A percentile compares a stretch with the other conserved stretches of the same genome.
phyloP scores from a whole-genome alignment of 768 basidiomycete genomes.

The Pulveroboletus ravenelii region DNA sequence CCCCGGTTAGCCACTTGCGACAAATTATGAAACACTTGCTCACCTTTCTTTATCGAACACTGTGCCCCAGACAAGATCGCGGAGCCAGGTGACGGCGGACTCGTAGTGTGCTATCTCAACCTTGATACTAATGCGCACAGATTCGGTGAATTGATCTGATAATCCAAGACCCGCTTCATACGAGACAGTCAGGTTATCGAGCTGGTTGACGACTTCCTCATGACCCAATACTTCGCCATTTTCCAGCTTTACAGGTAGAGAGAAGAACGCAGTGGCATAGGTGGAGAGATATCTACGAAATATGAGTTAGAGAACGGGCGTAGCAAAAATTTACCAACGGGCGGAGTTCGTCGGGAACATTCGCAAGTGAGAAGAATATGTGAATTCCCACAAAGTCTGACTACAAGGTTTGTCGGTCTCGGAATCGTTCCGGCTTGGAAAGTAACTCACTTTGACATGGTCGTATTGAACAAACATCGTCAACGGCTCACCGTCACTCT shows the following conservation, averaged over 20 bases:
- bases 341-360: slow-evolving; percentile 68
- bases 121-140: slow-evolving; percentile 70
- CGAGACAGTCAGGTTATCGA: slow-evolving; percentile 87
- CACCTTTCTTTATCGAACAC: slow-evolving; percentile 79
- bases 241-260: slow-evolving; percentile 70
- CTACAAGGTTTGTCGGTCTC: slow-evolving; percentile 34
- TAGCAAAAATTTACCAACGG: slow-evolving; percentile 43
- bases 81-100: slow-evolving; percentile 78
- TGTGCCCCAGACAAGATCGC: slow-evolving; percentile 70
- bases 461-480: slow-evolving; percentile 94
- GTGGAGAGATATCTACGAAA: slow-evolving; percentile 62
- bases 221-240: slow-evolving; percentile 69
- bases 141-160: slow-evolving; percentile 65
- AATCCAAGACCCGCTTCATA: slow-evolving; percentile 73
- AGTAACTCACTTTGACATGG: slow-evolving; percentile 68
- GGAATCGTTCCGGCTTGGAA: not conserved
- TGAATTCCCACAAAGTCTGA: slow-evolving; percentile 89
- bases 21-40: slow-evolving; percentile 8
- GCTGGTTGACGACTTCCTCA: slow-evolving; percentile 86
- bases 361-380: slow-evolving; percentile 71
- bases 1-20: slow-evolving; percentile 2
- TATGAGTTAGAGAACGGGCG: slow-evolving; percentile 3
- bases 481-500: slow-evolving; percentile 58
- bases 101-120: slow-evolving; percentile 81
- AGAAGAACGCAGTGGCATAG: slow-evolving; percentile 83